Base-by-base conservation (phyloP, 257 asterid genomes). In the Nicotiana knightiana region DNA sequence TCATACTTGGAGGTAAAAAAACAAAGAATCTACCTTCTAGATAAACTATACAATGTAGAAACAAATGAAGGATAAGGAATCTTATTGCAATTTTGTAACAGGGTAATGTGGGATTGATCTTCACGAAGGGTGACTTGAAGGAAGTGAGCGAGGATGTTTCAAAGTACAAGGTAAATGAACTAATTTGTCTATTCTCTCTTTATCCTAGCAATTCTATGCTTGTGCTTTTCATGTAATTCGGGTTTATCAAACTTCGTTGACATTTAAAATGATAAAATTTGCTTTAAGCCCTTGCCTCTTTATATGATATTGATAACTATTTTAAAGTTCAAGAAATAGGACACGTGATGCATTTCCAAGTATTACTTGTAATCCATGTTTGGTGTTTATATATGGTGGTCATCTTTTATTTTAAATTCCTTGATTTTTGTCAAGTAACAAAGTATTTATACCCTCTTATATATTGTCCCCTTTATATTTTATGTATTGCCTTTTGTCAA, bases 71-170 rank as follows among this genome's bases (percentile, higher is more conserved):
- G 24, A 21, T 21, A 21, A 21, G 24, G 9, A 13, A 35, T 32
- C 16, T 81, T 61, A 4, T 21, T 9, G 4, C 11, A 3, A 35
- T 21, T 75, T 57, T 77, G 6, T 46, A 1, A n/a, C 18, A 96
- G 98, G 99, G 99, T 6, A 96, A 96, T 81, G 99, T 96, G 73
- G 99, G 99, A 1, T 57, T 96, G 90, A 94, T 96, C 81, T 96
- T 96, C 82, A 93, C 99, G 73, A 94, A 94, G 91, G 99, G 98
- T 58, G 99, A 96, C 82, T 63, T 96, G 90, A 96, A 96, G 89
- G 99, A 96, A 91, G 98, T 96, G 76, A 93, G 98, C 3, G 98
- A 96, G 86, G 99, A 96, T 88, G 97, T 96, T 12, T 92, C 92
- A 0, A 96, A 94, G 83, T 96, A 93, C 93, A 92, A 94, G 98